Evolutionary conservation across 1,139 yeast genomes (phyloP), one percentile per base, ranked within the genome.

Genomic region (Wickerhamomyces sp.): DNA sequence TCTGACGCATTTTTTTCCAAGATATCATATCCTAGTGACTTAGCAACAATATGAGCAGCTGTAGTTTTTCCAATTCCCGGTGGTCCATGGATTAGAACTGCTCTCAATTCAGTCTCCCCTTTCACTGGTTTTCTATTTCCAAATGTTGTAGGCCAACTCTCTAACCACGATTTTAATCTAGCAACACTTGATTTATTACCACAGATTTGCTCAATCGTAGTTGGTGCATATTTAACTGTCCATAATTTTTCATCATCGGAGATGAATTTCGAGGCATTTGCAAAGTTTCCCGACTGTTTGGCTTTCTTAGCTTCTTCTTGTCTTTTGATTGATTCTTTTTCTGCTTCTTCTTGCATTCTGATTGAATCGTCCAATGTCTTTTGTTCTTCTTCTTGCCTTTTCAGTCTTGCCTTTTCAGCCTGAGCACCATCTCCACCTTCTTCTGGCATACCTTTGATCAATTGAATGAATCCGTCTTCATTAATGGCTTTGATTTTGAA

Each of bases 161-260:
- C 65, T 27, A 93, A 72, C 99, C 99, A 93, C 34, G 63, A 71
- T 36, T 73, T 71, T 42, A 93, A 71, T 59, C 80, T 79, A 36
- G 71, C 70, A 5, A 94, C 82, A 45, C 81, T 80, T 1, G 87
- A 80, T 61, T 88, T 89, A 63, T 93, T 93, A 47, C 99, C 99
- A 67, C 97, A 90, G 35, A 93, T 79, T 54, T 93, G 97, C 36
- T 71, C 71, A 42, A 84, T 53, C 37, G 73, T 73, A 2, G 79
- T 76, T 7, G 99, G 99, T 0, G 99, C 98, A 65, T 93, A 88
- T 62, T 83, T 89, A 4, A 81, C 84, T 0, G 99, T 93, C 99
- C 99, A 94, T 48, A 94, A 69, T 56, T 80, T 80, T 47, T 82
- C 86, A 44, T 62, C 59, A 34, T 64, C 69, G 27, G 60, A 48